Percentiles rank a stretch among this genome's conserved stretches.
phyloP scores from a whole-genome alignment of 2,329 filamentous ascomycete species.

The Cercospora sp. region DNA sequence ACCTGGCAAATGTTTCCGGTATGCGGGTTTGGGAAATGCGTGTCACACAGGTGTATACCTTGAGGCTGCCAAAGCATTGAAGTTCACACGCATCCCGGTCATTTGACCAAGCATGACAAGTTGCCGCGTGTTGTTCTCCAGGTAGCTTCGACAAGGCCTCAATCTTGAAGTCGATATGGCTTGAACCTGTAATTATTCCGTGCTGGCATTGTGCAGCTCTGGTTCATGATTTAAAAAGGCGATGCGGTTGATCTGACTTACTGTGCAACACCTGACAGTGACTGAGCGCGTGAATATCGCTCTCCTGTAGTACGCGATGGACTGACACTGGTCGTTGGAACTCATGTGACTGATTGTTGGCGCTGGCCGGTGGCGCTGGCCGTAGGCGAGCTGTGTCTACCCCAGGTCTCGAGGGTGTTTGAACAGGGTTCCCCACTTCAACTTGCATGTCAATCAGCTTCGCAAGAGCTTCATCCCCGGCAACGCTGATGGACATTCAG shows the following conservation, averaged over 20 bases:
- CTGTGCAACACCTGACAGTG: not conserved
- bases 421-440: not conserved
- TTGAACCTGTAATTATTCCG: not conserved
- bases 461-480: not conserved
- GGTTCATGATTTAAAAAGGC: not conserved
- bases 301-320: not conserved
- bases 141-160: not conserved
- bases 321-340: not conserved
- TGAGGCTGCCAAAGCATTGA: not conserved
- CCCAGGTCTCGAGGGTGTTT: not conserved
- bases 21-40: not conserved
- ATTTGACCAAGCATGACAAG: not conserved
- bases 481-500: not conserved
- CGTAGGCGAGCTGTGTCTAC: not conserved
- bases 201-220: not conserved
- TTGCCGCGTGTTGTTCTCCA: not conserved
- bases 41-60: not conserved
- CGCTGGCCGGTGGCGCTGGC: not conserved
- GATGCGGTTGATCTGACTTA: not conserved
- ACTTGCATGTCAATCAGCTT: not conserved
- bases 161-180: not conserved
- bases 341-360: not conserved
- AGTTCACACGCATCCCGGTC: not conserved
- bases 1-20: not conserved
- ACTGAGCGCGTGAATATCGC: not conserved